Evolutionary conservation across 495 filamentous ascomycete species (phyloP).

Genomic region (Apiosordaria backusii): DNA sequence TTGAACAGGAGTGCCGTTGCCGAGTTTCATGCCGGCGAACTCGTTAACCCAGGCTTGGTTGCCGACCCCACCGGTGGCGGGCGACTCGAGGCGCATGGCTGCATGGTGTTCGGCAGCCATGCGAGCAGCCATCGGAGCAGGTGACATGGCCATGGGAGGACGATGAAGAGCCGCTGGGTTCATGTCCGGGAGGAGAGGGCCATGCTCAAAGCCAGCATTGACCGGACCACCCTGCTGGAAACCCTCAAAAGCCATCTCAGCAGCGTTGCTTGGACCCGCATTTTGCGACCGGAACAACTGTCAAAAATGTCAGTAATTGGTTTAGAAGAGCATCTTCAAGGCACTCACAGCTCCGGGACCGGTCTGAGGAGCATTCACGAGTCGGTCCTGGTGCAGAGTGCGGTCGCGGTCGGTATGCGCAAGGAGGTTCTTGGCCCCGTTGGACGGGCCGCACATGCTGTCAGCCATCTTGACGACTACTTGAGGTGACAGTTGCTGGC

Average conservation of each 20-base stretch:
- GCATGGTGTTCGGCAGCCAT: constrained; percentile 6
- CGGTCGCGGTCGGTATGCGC: constrained; percentile 76
- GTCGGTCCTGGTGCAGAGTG: constrained; percentile 79
- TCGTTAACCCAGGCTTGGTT: constrained; percentile 28
- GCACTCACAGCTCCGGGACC: constrained; percentile 19
- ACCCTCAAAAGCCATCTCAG: constrained; percentile 21
- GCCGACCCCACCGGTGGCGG: constrained; percentile 16
- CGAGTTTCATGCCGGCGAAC: constrained; percentile 29
- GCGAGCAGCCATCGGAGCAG: constrained; percentile 7
- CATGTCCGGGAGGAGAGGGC: not conserved
- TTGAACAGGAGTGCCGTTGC: not conserved
- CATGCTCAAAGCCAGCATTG: not conserved
- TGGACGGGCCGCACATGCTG: constrained; percentile 83
- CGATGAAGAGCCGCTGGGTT: constrained; percentile 6
- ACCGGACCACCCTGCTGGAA: constrained; percentile 20
- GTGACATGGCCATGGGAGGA: not conserved
- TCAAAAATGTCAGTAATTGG: not conserved
- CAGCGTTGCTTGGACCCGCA: constrained; percentile 6
- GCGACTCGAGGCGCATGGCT: constrained; percentile 12
- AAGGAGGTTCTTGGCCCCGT: constrained; percentile 78
- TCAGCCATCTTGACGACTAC: constrained; percentile 60
- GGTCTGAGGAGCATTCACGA: constrained; percentile 23
- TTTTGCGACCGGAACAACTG: constrained; percentile 34
- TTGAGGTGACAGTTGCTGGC: constrained; percentile 9
- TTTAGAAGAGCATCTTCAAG: not conserved